phyloP scores from a whole-genome alignment of 208 protist species.

The Leishmania aethiopica region DNA sequence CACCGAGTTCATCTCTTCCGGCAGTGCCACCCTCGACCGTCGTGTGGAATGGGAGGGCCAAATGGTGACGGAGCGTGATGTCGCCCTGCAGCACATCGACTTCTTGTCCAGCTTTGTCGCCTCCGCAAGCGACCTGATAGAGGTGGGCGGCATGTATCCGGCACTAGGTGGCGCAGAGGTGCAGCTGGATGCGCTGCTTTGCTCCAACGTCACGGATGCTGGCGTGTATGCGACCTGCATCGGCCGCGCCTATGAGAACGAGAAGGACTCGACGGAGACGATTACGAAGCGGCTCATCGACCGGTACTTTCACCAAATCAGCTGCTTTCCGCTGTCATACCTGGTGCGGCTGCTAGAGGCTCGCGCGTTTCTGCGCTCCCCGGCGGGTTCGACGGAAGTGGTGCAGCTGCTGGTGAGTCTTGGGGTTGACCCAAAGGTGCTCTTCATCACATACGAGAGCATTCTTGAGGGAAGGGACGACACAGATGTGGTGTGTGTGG shows the following conservation, averaged over 20 bases:
- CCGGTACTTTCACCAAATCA: constrained; percentile 48
- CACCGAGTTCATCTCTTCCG: constrained; percentile 65
- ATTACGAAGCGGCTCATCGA: constrained; percentile 67
- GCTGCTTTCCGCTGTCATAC: constrained; percentile 66
- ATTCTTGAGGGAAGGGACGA: constrained; percentile 60
- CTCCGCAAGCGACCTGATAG: constrained; percentile 55
- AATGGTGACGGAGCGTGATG: constrained; percentile 61
- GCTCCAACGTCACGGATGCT: constrained; percentile 59
- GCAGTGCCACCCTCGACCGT: constrained; percentile 46
- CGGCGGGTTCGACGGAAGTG: constrained; percentile 45
- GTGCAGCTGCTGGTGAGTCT: constrained; percentile 70
- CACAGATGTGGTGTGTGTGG: constrained; percentile 35
- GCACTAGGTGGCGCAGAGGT: constrained; percentile 84
- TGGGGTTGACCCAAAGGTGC: constrained; percentile 64
- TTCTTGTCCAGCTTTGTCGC: constrained; percentile 62
- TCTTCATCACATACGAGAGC: constrained; percentile 67
- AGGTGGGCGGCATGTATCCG: constrained; percentile 79
- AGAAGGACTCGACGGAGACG: constrained; percentile 44
- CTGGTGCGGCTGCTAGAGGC: constrained; percentile 77
- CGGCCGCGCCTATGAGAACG: constrained; percentile 55
- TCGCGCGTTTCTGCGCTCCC: constrained; percentile 38
- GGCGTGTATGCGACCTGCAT: constrained; percentile 67
- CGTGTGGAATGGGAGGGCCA: constrained; percentile 41
- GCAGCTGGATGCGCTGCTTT: constrained; percentile 77
- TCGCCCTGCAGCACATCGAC: constrained; percentile 69